Evolutionary conservation across 352 stramenopile genomes (phyloP).

Genomic region (Globisporangium cederbergense): DNA sequence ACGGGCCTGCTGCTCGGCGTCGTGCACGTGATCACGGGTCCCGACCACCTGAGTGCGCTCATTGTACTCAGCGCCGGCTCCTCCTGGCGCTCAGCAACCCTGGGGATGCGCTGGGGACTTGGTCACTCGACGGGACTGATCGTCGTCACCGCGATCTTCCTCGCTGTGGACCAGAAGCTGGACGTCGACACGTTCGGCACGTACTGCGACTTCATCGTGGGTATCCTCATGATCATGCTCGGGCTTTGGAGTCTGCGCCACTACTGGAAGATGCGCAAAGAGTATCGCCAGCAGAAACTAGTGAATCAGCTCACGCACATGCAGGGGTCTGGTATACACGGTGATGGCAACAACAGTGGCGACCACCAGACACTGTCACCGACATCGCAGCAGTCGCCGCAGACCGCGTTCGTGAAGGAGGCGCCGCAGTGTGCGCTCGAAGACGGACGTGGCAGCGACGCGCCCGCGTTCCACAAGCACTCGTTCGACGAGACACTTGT

Average conservation of each 20-base stretch:
- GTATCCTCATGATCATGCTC: conserved; percentile 53
- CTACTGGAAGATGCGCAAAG: conserved; percentile 39
- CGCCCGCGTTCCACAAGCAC: conserved; percentile 15
- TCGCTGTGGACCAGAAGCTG: conserved; percentile 36
- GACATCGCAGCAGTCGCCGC: conserved; percentile 8
- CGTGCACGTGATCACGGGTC: conserved; percentile 59
- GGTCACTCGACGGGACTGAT: conserved; percentile 83
- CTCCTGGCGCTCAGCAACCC: conserved; percentile 63
- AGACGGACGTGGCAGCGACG: conserved; percentile 1
- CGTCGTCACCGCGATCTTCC: conserved; percentile 57
- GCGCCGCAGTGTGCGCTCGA: not conserved
- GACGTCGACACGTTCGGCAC: conserved; percentile 37
- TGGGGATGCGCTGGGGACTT: conserved; percentile 84
- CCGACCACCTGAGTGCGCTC: conserved; percentile 87
- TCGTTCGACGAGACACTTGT: conserved; percentile 34
- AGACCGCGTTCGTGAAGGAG: not conserved
- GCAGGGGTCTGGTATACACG: not conserved
- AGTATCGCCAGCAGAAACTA: conserved; percentile 26
- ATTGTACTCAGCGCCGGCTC: conserved; percentile 75
- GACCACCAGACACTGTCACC: not conserved
- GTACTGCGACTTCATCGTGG: conserved; percentile 59
- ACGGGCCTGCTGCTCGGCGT: conserved; percentile 49
- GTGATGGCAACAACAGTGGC: not conserved
- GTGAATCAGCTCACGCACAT: not conserved
- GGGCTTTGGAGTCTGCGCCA: conserved; percentile 38